These are phyloP conservation scores for Onygenales sp. DNA, from an alignment of 2,329 filamentous ascomycete species.

Conservation along the genomic window DNA sequence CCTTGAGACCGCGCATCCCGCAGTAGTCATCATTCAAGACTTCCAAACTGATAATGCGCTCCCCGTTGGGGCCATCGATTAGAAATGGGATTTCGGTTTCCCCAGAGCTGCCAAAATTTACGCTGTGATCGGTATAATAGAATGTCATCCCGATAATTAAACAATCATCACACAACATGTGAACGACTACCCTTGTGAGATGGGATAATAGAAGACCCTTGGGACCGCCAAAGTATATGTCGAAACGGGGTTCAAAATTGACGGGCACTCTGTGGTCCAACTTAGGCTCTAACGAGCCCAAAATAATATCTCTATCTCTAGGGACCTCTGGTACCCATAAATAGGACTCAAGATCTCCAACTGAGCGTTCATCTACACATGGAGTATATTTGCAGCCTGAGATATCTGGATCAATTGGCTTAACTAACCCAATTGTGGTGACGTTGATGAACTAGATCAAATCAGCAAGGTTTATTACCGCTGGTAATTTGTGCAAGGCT, in stretches of 20 bases:
- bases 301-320: background rate
- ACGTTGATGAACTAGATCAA: background rate
- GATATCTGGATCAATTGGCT: background rate
- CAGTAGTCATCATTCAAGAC: background rate
- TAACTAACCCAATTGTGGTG: background rate
- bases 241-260: background rate
- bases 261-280: background rate
- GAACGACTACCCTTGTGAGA: background rate
- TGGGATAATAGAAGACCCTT: background rate
- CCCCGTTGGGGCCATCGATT: conserved; percentile 3
- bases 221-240: conserved; percentile 3
- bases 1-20: conserved; percentile 1
- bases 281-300: background rate
- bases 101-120: background rate
- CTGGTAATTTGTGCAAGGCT: background rate
- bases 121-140: background rate
- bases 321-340: background rate
- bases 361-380: background rate
- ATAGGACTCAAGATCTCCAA: background rate
- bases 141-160: conserved; percentile 1
- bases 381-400: background rate
- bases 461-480: background rate
- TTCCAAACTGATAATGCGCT: conserved; percentile 1
- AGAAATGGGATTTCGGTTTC: background rate
- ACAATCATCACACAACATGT: background rate